phyloP scores from a whole-genome alignment of 176 grass and related monocot genomes.

The Cenchrus purpureus region DNA sequence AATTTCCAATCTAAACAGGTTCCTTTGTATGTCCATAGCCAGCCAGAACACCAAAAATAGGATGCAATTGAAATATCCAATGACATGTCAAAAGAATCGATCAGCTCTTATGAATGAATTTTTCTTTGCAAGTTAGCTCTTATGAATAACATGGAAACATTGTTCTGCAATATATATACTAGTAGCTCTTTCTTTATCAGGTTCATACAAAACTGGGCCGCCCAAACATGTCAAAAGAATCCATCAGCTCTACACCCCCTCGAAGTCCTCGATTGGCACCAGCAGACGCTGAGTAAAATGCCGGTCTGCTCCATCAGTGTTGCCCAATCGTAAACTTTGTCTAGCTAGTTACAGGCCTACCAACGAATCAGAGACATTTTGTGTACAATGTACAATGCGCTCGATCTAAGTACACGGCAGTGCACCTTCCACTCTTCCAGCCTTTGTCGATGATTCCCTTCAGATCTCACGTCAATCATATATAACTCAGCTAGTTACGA shows the following conservation, averaged over 20 bases:
- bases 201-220: constrained; percentile 23
- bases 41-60: too few relatives aligned
- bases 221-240: constrained; percentile 30
- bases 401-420: neutral
- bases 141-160: neutral
- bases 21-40: too few relatives aligned
- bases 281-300: constrained; percentile 51
- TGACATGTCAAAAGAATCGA: too few relatives aligned
- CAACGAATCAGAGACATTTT: constrained; percentile 38
- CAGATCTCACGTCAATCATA: neutral
- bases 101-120: too few relatives aligned
- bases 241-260: constrained; percentile 26
- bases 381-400: constrained; percentile 43
- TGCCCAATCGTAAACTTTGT: neutral
- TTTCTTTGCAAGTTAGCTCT: too few relatives aligned
- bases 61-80: too few relatives aligned
- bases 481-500: neutral
- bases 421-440: neutral
- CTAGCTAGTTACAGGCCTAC: constrained; percentile 32
- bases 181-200: neutral
- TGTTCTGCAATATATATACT: neutral
- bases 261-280: constrained; percentile 5
- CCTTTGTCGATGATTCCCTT: neutral
- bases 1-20: too few relatives aligned
- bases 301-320: constrained; percentile 20